phyloP scores from a whole-genome alignment of 306 rosid species.

The Fragaria iinumae region DNA sequence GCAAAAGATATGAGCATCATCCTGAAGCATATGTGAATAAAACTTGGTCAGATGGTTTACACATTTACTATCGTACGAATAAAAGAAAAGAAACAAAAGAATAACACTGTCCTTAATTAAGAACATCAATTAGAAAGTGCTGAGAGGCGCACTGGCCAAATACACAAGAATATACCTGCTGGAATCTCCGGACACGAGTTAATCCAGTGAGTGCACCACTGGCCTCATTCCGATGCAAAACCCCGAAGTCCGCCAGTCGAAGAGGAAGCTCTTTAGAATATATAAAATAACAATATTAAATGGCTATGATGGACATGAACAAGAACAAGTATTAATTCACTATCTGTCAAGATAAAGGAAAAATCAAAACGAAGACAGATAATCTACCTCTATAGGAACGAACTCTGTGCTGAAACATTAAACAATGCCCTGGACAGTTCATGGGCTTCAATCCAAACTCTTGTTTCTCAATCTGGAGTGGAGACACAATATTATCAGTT shows the following conservation, averaged over 20 bases:
- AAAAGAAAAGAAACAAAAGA: not conserved
- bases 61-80: not conserved
- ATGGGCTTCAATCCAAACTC: conserved; percentile 97
- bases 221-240: conserved; percentile 96
- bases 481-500: not conserved
- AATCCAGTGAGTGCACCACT: conserved; percentile 98
- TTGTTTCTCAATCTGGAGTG: conserved; percentile 80
- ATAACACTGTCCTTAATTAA: not conserved
- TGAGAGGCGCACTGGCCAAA: not conserved
- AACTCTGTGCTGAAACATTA: conserved; percentile 92
- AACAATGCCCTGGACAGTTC: conserved; percentile 99
- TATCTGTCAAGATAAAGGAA: not conserved
- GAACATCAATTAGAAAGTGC: not conserved
- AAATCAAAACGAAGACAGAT: not conserved
- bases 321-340: not conserved
- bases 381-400: conserved; percentile 56
- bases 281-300: conserved; percentile 1
- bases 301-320: not conserved
- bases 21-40: conserved; percentile 51
- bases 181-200: conserved; percentile 95
- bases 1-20: conserved; percentile 97
- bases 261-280: conserved; percentile 85
- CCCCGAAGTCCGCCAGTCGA: conserved; percentile 95
- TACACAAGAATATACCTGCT: conserved; percentile 61
- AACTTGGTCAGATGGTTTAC: conserved; percentile 28